Conservation (phyloP, 176 grass and related monocot genomes). For the Lolium perenne region DNA sequence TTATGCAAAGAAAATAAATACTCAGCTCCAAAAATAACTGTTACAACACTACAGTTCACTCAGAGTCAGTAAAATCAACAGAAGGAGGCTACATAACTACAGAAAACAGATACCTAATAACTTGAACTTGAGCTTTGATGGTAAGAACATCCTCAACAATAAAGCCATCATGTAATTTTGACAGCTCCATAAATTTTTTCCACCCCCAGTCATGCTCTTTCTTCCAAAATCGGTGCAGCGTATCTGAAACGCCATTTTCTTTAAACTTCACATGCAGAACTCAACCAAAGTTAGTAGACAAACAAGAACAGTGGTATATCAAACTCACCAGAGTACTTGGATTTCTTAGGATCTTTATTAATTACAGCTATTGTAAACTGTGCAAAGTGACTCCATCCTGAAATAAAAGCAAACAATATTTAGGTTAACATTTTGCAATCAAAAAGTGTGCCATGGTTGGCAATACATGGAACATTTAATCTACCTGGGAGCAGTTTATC, state of each 20-base stretch:
- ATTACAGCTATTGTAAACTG: slow-evolving; percentile 99
- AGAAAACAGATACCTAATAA: slow-evolving; percentile 79
- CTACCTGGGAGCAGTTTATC: slow-evolving; percentile 95
- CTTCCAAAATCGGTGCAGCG: slow-evolving; percentile 98
- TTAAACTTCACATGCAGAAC: slow-evolving; percentile 44
- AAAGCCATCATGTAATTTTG: slow-evolving; percentile 95
- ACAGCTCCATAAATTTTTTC: slow-evolving; percentile 99
- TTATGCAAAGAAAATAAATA: slow-evolving; percentile 58
- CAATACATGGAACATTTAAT: slow-evolving; percentile 35
- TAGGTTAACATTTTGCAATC: slow-evolving; percentile 20
- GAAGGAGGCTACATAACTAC: slow-evolving; percentile 22
- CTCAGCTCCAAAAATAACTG: slow-evolving; percentile 38
- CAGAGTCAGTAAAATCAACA: background rate
- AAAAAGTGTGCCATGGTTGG: slow-evolving; percentile 31
- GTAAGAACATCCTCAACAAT: slow-evolving; percentile 84
- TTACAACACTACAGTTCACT: slow-evolving; percentile 1
- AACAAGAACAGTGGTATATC: slow-evolving; percentile 37
- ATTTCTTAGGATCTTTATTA: slow-evolving; percentile 99
- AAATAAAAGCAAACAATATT: slow-evolving; percentile 50
- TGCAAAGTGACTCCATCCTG: slow-evolving; percentile 98
- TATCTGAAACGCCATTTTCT: slow-evolving; percentile 81
- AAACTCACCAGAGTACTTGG: slow-evolving; percentile 97
- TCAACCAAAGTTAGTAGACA: slow-evolving; percentile 37
- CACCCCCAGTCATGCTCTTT: slow-evolving; percentile 99
- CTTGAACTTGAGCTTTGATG: slow-evolving; percentile 99